Base-by-base conservation (phyloP, 2,329 filamentous ascomycete genomes). In the Chaetomiaceae sp. region DNA sequence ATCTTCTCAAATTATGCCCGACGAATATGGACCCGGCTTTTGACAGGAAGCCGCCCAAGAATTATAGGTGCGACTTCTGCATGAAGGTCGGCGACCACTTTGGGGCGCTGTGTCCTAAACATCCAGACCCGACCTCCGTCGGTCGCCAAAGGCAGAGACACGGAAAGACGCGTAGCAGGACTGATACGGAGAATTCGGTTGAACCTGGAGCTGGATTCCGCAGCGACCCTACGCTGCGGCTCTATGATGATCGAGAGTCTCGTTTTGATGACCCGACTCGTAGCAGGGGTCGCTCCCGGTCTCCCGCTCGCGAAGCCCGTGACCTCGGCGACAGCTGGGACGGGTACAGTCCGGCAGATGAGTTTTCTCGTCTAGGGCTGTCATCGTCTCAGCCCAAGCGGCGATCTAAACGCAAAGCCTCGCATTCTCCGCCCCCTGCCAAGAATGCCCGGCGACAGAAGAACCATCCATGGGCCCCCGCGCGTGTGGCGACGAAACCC, bases 21-120 rank as follows among this genome's bases (percentile, higher is more conserved):
- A 75, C 72, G 2, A 73, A 71, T 53, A 38, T 74, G n/a, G 69
- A 75, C 50, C 67, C 71, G 9, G 25, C 48, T 2, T 72, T 61
- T 48, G 72, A 75, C 51, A 56, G 27, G 43, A 51, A 55, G 27
- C 71, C 71, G 2, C 33, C 48, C 1, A 21, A 36, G 5, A 48
- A 55, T 13, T 75, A 74, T 50, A 32, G 23, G 16, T 75, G 73
- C 48, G 48, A 59, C 4, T 54, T 71, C 23, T 75, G 73, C 60
- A 51, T 58, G 1, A 56, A 34, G n/a, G 25, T 30, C 3, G 71
- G 70, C 5, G 40, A 62, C 2, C 73, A 75, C 51, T 69, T 65
- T 40, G 61, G 58, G 10, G 66, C 61, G 0, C 55, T 75, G 9
- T 75, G 72, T 47, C 70, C 70, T 2, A n/a, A 33, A 3, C 72